Conservation (phyloP, 129 eudicot genomes). For the Rutidosis leptorrhynchoides region DNA sequence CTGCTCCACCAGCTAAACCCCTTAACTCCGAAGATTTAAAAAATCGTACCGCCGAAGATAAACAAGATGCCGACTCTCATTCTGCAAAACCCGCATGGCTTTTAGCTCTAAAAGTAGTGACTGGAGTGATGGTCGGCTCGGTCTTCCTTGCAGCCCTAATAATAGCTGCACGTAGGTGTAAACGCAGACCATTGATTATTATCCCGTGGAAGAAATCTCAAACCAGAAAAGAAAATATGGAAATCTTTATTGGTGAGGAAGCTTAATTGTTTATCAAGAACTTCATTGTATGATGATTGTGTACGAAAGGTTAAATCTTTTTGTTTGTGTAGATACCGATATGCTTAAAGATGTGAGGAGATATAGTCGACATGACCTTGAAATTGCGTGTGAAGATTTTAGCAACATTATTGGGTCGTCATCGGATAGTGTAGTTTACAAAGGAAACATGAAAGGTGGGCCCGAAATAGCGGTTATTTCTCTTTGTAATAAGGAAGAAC, state of each 20-base stretch:
- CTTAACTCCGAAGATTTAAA: constrained; percentile 35
- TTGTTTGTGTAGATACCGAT: constrained; percentile 52
- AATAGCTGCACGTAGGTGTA: constrained; percentile 45
- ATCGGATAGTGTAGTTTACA: constrained; percentile 70
- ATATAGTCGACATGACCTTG: constrained; percentile 76
- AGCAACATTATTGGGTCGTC: constrained; percentile 95
- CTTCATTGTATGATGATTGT: background rate
- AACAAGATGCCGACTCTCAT: constrained; percentile 29
- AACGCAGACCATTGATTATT: constrained; percentile 41
- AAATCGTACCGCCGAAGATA: constrained; percentile 46
- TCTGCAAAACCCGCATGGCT: constrained; percentile 69
- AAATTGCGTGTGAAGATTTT: constrained; percentile 95
- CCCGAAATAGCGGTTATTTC: constrained; percentile 89
- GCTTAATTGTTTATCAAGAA: background rate
- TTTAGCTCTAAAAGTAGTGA: constrained; percentile 61
- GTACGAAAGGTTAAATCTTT: background rate
- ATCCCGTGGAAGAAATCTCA: constrained; percentile 71
- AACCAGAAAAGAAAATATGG: constrained; percentile 46
- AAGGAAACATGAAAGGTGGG: constrained; percentile 88
- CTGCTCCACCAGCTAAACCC: constrained; percentile 43
- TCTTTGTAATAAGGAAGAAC: constrained; percentile 71
- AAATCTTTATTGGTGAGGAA: constrained; percentile 56
- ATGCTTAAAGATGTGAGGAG: constrained; percentile 59
- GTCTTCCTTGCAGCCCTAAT: constrained; percentile 50
- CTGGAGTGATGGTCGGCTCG: constrained; percentile 67